Base-by-base conservation (phyloP, 2,329 filamentous ascomycete species). In the Arachnomyces sp. region DNA sequence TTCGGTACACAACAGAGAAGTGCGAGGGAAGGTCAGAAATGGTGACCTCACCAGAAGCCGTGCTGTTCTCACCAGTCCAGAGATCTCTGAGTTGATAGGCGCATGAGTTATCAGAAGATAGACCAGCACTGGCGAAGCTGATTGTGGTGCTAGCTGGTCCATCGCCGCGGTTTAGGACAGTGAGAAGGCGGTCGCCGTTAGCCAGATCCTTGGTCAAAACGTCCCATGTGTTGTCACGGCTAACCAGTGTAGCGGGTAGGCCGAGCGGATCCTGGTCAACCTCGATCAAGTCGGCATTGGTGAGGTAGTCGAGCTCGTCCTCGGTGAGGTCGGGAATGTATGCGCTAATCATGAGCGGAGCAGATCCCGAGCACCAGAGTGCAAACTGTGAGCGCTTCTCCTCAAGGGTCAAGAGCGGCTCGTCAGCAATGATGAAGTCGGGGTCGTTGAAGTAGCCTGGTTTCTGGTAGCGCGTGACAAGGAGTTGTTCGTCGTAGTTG, bases 301-400 rank as follows among this genome's bases (percentile, higher is more conserved):
- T 62, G 3, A 71, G 53, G 31, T 60, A 61, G 7, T 52, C 47
- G 6, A 68, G 39, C 9, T 63, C 62, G 3, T 59, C 56, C 3
- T 53, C 45, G 4, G 52, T 54, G 4, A 68, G 48, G 3, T 38
- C 57, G 1, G 65, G 60, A 6, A 71, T 60, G 43, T 65, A 61
- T 2, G 66, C 63, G 39, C 71, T 69, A 36, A 74, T 69, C 32
- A 74, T 62, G 11, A 75, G 45, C 1, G 71, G 70, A 8, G 63
- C 65, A 38, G 68, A 70, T 40, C 73, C 61, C 1, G 67, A 68
- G 0, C 68, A 66, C 72, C 71, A 75, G n/a, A 74, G 52, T 1
- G 65, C 65, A 38, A 74, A 74, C 37, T 74, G 71, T 1, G 65
- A 66, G 15, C 66, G 57, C 38, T 65, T 64, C 52, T 75, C 69